Evolutionary conservation across 176 grass and related monocot genomes (phyloP), one percentile per base, ranked within the genome.

Genomic region (Oryza longistaminata): DNA sequence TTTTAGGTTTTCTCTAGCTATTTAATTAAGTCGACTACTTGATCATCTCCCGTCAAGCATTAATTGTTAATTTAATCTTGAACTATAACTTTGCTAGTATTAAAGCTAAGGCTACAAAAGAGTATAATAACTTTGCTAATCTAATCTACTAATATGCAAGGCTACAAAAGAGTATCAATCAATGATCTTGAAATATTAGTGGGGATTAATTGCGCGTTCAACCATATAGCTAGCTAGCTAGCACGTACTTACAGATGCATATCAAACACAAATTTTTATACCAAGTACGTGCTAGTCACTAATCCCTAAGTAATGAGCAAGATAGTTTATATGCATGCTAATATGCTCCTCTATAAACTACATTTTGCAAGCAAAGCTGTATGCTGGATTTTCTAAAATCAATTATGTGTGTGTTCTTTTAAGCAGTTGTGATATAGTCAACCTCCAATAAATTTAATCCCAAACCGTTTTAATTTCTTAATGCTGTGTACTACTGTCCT

Each of bases 231-330:
- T 75, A 67, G 11, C 44, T 75, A 74, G 11, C 44, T 35, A 61
- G 53, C 70, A 60, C n/a, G 22, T 35, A 19, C 3, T 55, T 75
- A 21, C 42, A 25, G 22, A 76, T 69, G 64, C 34, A 50, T 75
- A 78, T 31, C 53, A 72, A 55, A 66, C 3, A 73, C 14, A 55
- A 26, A 79, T 27, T 25, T 58, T 62, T 60, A 37, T 42, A 39
- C 2, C 60, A 17, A 6, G 17, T 85, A 89, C 82, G 82, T 90
- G 88, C 74, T 37, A 12, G 25, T 79, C 88, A 90, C 84, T 69
- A 90, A 71, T 71, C 24, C 7, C 19, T 71, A 29, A 6, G 4
- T 22, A 66, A 71, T 34, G 7, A 45, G 6, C 77, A 48, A 52
- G 4, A 68, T 26, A 34, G 14, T 77, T 11, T 58, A 55, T 49